Base-by-base conservation (phyloP, 2,329 filamentous ascomycete species). In the Xylariaceae sp. region DNA sequence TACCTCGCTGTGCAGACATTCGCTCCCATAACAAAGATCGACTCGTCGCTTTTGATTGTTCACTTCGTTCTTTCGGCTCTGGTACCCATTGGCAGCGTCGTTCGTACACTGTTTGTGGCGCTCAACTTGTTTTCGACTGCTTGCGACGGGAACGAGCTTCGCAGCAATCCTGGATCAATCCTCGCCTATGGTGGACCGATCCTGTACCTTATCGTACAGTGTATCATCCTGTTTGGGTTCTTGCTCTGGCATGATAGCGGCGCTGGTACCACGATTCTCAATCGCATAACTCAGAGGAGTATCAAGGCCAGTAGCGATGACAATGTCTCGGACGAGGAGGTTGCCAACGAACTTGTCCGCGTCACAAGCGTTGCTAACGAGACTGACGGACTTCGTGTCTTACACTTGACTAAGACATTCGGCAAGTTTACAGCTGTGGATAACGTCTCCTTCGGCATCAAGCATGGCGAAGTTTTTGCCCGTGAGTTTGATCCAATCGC, bases 121-220 rank as follows among this genome's bases (percentile, higher is more conserved):
- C 79, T 96, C 54, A 97, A 97, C 70, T 78, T 92, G 2, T 96
- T 97, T 73, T 92, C 89, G 1, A 81, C 90, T 0, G 82, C 90
- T 1, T 97, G 92, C 71, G 80, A 83, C 37, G 86, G 82, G 30
- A 77, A 83, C 17, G 62, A 78, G n/a, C 74, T 92, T 17, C 84
- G 86, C 1, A 76, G 79, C 0, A 87, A 90, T 64, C 89, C 92
- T 0, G 88, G 84, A 5, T 84, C 81, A 3, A 84, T 96, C 37
- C 80, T 81, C 0, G 82, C 88, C 34, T 97, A 92, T 67, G 92
- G 92, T 35, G 90, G 89, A 0, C 90, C 91, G 0, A 93, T 96
- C 42, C 73, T 94, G 0, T 96, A 95, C 71, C 82, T 96, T 1
- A 81, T 90, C 53, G 52, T 92, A 0, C 92, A 97, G 70, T 84